Evolutionary conservation across 2,329 filamentous ascomycete genomes (phyloP).

Genomic region (Kalaharituber pfeilii): DNA sequence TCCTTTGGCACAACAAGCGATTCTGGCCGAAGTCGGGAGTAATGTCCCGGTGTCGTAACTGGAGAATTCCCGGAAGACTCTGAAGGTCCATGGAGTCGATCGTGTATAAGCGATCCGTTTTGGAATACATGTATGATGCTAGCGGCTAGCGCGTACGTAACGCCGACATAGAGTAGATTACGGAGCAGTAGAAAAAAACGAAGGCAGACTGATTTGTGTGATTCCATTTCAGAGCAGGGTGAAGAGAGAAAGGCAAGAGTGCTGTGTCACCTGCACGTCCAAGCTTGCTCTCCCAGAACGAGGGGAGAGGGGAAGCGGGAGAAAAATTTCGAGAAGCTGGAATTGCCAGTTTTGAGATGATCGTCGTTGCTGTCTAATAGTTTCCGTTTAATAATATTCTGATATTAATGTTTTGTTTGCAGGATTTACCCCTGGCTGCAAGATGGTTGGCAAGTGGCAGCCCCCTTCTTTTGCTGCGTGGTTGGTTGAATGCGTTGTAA

Average conservation of each 20-base stretch:
- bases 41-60: conserved; percentile 25
- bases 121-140: conserved; percentile 29
- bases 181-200: conserved; percentile 27
- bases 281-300: background rate
- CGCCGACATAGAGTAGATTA: conserved; percentile 30
- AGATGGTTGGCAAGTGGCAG: too few relatives aligned
- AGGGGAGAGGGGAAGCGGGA: too few relatives aligned
- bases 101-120: conserved; percentile 24
- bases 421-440: too few relatives aligned
- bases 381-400: too few relatives aligned
- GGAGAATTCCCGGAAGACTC: background rate
- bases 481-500: too few relatives aligned
- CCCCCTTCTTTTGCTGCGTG: too few relatives aligned
- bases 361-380: too few relatives aligned
- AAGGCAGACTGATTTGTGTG: conserved; percentile 1
- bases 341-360: background rate
- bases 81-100: background rate
- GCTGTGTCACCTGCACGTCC: too few relatives aligned
- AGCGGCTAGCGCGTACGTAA: conserved; percentile 30
- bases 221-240: background rate
- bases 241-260: too few relatives aligned
- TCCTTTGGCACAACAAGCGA: conserved; percentile 33
- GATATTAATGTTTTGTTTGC: too few relatives aligned
- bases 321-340: too few relatives aligned
- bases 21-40: conserved; percentile 26